Evolutionary conservation across 2,329 filamentous ascomycete genomes (phyloP), one percentile per base, ranked within the genome.

Genomic region (Periconia sp.): DNA sequence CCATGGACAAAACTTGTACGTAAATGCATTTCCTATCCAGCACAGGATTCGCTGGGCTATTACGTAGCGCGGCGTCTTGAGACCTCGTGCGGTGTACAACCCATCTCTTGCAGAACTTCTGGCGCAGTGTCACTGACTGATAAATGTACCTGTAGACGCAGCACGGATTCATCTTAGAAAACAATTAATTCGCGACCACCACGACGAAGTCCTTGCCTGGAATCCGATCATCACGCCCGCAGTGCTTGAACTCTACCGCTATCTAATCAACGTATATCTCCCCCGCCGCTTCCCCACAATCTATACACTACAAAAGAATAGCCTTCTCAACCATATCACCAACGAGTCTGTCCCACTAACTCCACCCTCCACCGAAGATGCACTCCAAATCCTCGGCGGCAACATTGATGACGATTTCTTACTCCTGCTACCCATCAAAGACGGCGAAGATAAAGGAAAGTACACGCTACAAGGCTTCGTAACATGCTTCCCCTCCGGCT

Each of bases 371-470:
- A 72, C 76, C 1, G 55, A 69, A 8, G 59, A 65, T 20, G 79
- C 80, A 1, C 75, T 86, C 2, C 63, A 75, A 43, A 76, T 75
- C 2, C 68, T 87, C 0, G 79, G 78, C 30, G 70, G 73, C 11
- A 80, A 81, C 49, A 68, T 87, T 23, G 85, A 87, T 59, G 79
- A 81, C 44, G 85, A 88, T 50, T 83, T 86, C 63, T 70, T 87
- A 2, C 69, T 88, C 55, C 76, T 88, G 0, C 70, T 85, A 0
- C 81, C 81, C 6, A 49, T 50, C 23, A 6, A 44, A 44, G 53
- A 50, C 1, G 45, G 59, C 0, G 33, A 9, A 20, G 35, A 49
- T 61, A 1, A 57, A 63, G 2, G 68, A 68, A 77, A 75, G 53
- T 87, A 87, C 67, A 71, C 77, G 30, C 78, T 87, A 10, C 72